Base-by-base conservation (phyloP, 768 basidiomycete genomes). In the Lactifluus echinatus region DNA sequence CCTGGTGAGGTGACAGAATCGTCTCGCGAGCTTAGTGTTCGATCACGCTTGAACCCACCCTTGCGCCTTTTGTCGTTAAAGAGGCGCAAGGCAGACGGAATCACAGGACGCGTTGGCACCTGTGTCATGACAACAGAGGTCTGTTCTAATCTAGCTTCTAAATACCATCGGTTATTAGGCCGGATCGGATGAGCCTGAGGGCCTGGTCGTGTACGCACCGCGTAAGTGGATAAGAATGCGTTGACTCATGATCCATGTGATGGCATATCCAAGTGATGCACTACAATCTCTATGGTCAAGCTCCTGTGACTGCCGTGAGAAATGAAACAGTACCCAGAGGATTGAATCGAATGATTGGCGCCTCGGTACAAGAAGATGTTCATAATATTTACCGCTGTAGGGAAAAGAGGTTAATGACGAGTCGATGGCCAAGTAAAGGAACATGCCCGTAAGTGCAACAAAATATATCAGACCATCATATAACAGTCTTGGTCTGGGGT, bases 391-490 rank as follows among this genome's bases (percentile, higher is more conserved):
- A 61, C 55, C 17, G 36, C 69, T 70, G 46, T 21, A 50, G 12
- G n/a, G 12, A 36, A 24, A 42, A 44, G 14, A 14, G 31, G 12
- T 44, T 48, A 23, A 8, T 2, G 19, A 31, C 26, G 43, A 48
- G 47, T 8, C 8, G 23, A 24, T 23, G 26, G 21, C 2, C 15
- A 21, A 29, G 29, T n/a, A 29, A 39, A 12, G 10, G 3, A 8
- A 57, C 65, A 17, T 53, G 76, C 66, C 71, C 54, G 83, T 81
- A 40, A 87, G 68, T 3, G 72, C 72, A 28, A 83, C 61, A 55
- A 85, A 81, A 65, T 84, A 87, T 24, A 79, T 77, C 24, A 87
- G 68, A 26, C 85, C 85, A 60, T 87, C 83, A 55, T 80, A 82
- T 3, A 87, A 70, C 79, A 86, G 81, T 70, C 83, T 86, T 61